phyloP scores from a whole-genome alignment of 805 yeast genomes.

The Zygoascus biomembranicola region DNA sequence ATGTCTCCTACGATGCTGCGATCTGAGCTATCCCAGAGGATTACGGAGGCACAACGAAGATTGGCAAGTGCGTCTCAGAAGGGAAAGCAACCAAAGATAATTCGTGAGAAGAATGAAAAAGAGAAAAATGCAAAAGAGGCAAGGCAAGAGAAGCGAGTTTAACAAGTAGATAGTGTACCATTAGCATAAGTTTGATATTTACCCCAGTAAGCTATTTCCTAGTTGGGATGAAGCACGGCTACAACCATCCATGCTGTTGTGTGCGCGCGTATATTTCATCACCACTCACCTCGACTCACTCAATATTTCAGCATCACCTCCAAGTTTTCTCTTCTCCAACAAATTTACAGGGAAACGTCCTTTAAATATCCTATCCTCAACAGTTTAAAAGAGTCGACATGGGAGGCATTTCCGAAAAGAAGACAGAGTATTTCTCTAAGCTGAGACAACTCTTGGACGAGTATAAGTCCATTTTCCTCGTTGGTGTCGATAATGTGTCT shows the following conservation, averaged over 20 bases:
- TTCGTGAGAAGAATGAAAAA: no score
- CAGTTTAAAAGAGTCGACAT: constrained; percentile 67
- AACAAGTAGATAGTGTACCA: no score
- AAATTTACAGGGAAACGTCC: constrained; percentile 13
- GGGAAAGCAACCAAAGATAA: no score
- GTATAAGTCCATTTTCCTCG: constrained; percentile 96
- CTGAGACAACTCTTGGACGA: constrained; percentile 92
- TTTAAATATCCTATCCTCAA: constrained; percentile 32
- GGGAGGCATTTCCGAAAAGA: constrained; percentile 99
- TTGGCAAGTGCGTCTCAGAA: no score
- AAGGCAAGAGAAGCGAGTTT: no score
- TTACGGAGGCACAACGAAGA: no score
- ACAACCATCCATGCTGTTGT: neutral
- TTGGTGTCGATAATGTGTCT: constrained; percentile 99
- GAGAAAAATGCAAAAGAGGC: no score
- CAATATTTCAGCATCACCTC: neutral
- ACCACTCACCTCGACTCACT: neutral
- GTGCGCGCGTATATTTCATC: neutral
- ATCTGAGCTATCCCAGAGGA: no score
- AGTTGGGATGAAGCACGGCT: neutral
- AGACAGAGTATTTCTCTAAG: constrained; percentile 89
- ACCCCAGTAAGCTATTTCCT: neutral
- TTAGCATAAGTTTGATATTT: no score
- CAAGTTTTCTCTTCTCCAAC: neutral
- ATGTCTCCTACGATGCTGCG: no score